A percentile compares a stretch with the other conserved stretches of the same genome.
Evolutionary conservation across 441 rosid genomes (phyloP).

Genomic region (Euphorbia celastroides): DNA sequence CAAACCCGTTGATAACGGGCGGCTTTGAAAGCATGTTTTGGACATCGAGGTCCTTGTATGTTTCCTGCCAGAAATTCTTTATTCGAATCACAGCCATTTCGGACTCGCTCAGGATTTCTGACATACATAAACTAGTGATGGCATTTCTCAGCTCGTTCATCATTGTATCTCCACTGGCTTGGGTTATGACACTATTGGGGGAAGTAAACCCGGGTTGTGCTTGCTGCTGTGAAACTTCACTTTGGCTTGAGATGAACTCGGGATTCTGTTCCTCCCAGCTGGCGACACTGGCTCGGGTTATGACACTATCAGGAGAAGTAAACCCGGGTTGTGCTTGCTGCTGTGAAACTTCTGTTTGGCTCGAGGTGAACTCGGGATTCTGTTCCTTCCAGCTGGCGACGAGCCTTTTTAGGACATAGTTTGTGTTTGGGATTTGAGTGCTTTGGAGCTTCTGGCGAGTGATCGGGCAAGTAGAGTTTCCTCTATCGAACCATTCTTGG

Average conservation of each 20-base stretch:
- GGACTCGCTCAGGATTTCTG: slow-evolving; percentile 55
- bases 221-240: slow-evolving; percentile 22
- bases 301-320: slow-evolving; percentile 25
- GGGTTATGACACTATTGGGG: slow-evolving; percentile 48
- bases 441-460: slow-evolving; percentile 56
- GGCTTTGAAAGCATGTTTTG: slow-evolving; percentile 54
- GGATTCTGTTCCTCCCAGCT: slow-evolving; percentile 59
- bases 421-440: slow-evolving; percentile 56
- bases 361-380: slow-evolving; percentile 28
- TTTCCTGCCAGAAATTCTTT: slow-evolving; percentile 51
- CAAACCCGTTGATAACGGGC: slow-evolving; percentile 54
- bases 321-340: slow-evolving; percentile 22
- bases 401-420: slow-evolving; percentile 67
- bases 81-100: slow-evolving; percentile 62
- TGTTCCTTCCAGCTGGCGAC: slow-evolving; percentile 59
- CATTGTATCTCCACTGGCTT: slow-evolving; percentile 43
- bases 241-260: slow-evolving; percentile 16
- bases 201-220: slow-evolving; percentile 31
- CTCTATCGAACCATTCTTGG: slow-evolving; percentile 67
- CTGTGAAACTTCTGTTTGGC: slow-evolving; percentile 21
- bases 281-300: too few species aligned
- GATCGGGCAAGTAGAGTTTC: slow-evolving; percentile 68
- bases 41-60: slow-evolving; percentile 33
- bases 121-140: slow-evolving; percentile 52
- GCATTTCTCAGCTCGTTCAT: slow-evolving; percentile 42